Conservation (phyloP, 208 protist genomes). For the Trypanosomatidae sp. region DNA sequence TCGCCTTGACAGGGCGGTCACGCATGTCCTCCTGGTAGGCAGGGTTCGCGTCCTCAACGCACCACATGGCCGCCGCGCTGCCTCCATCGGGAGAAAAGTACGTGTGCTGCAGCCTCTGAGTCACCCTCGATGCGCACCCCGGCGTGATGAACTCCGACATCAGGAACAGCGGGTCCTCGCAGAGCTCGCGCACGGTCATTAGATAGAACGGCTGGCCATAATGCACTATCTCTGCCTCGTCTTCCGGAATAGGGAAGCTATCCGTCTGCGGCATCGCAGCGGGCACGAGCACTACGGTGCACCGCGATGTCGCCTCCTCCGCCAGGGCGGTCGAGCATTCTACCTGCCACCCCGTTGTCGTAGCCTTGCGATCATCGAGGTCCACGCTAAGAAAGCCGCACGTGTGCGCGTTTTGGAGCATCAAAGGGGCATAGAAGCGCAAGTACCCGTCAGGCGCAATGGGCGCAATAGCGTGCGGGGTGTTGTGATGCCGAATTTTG, state of each 20-base stretch:
- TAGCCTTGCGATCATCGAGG: constrained; percentile 64
- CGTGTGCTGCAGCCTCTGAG: constrained; percentile 73
- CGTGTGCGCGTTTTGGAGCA: constrained; percentile 83
- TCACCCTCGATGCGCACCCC: constrained; percentile 62
- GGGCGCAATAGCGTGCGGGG: constrained; percentile 47
- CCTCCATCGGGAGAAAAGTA: constrained; percentile 83
- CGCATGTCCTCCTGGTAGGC: constrained; percentile 86
- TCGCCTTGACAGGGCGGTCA: constrained; percentile 74
- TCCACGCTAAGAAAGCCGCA: constrained; percentile 82
- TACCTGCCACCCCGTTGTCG: constrained; percentile 67
- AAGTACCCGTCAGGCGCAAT: constrained; percentile 62
- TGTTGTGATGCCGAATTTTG: constrained; percentile 86
- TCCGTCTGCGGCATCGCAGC: constrained; percentile 70
- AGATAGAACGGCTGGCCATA: constrained; percentile 90
- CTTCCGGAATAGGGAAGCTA: constrained; percentile 62
- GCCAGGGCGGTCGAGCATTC: constrained; percentile 54
- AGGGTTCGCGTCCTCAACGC: constrained; percentile 63
- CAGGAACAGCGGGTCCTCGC: constrained; percentile 73
- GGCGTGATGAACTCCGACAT: constrained; percentile 68
- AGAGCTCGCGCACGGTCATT: constrained; percentile 72
- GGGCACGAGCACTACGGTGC: constrained; percentile 69
- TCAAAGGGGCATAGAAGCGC: constrained; percentile 74
- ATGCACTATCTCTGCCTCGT: constrained; percentile 85
- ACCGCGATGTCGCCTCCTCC: constrained; percentile 64
- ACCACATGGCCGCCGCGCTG: constrained; percentile 72